A percentile compares a stretch with the other conserved stretches of the same genome.
Evolutionary conservation across 257 asterid species (phyloP).

Genomic region (Primulina huaijiensis): DNA sequence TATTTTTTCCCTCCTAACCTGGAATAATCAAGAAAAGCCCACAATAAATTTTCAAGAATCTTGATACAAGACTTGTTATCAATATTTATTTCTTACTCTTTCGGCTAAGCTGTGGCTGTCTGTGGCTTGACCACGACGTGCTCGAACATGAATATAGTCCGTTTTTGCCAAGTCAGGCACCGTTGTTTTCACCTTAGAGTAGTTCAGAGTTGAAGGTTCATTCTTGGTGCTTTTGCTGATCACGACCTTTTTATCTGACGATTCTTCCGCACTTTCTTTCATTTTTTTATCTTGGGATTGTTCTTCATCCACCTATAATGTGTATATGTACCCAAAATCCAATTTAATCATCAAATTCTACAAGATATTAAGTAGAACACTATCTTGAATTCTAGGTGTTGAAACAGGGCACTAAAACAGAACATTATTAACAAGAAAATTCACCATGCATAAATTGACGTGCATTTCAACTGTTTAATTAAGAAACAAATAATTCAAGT

Average conservation of each 20-base stretch:
- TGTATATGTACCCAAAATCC: constrained; percentile 26
- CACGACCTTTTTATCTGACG: constrained; percentile 35
- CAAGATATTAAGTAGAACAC: neutral
- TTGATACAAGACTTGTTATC: neutral
- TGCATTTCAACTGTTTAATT: neutral
- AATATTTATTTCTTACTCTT: constrained; percentile 50
- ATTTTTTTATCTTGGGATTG: constrained; percentile 47
- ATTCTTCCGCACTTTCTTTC: constrained; percentile 47
- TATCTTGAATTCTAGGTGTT: neutral
- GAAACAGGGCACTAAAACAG: neutral
- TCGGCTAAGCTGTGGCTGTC: constrained; percentile 98
- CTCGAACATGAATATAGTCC: constrained; percentile 89
- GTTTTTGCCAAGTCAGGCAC: constrained; percentile 50
- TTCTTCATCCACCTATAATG: constrained; percentile 31
- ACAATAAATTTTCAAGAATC: neutral
- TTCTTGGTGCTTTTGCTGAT: constrained; percentile 27
- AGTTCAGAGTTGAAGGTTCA: constrained; percentile 28
- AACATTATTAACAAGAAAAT: neutral
- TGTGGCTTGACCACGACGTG: constrained; percentile 95
- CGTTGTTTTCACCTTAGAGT: constrained; percentile 41
- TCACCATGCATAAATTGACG: neutral
- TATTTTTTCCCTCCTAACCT: constrained; percentile 92
- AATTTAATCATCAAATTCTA: neutral
- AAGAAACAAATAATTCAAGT: neutral
- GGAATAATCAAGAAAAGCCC: neutral